These are phyloP conservation scores for Beauveria asiatica DNA, from an alignment of 2,329 filamentous ascomycete genomes.

Conservation along the genomic window DNA sequence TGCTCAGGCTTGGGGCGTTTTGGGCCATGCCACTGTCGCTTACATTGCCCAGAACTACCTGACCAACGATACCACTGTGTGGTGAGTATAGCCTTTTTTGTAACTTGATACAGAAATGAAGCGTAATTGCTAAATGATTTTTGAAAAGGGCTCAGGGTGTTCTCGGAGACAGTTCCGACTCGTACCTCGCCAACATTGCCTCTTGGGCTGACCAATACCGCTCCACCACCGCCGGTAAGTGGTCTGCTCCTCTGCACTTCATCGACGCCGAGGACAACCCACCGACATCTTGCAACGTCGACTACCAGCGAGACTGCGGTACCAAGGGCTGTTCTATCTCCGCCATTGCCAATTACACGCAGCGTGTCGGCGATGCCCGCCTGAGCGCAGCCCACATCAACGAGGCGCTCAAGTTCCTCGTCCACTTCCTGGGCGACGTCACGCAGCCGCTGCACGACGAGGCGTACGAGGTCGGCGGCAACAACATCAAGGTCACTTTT, in stretches of 20 bases:
- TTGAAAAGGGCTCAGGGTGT: conserved; percentile 19
- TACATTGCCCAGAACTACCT: conserved; percentile 44
- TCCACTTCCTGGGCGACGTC: conserved; percentile 48
- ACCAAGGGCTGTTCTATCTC: conserved; percentile 19
- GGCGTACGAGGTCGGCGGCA: conserved; percentile 41
- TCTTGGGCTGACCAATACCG: conserved; percentile 36
- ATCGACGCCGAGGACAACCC: conserved; percentile 39
- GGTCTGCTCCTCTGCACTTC: conserved; percentile 39
- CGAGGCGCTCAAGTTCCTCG: conserved; percentile 20
- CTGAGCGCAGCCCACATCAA: conserved; percentile 13
- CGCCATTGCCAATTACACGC: conserved; percentile 21
- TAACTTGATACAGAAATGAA: not conserved
- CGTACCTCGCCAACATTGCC: conserved; percentile 41
- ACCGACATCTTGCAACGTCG: conserved; percentile 24
- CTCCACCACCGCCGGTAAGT: conserved; percentile 36
- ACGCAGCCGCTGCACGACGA: conserved; percentile 48
- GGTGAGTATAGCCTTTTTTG: conserved; percentile 3
- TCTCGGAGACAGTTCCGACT: conserved; percentile 33
- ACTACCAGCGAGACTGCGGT: conserved; percentile 33
- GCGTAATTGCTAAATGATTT: not conserved
- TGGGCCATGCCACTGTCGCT: conserved; percentile 46
- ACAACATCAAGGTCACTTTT: conserved; percentile 20
- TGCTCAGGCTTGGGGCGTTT: conserved; percentile 30
- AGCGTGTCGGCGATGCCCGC: conserved; percentile 15
- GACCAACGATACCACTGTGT: conserved; percentile 25